Evolutionary conservation across 768 basidiomycete species (phyloP), one percentile per base, ranked within the genome.

Genomic region (Termitomyces sp.): DNA sequence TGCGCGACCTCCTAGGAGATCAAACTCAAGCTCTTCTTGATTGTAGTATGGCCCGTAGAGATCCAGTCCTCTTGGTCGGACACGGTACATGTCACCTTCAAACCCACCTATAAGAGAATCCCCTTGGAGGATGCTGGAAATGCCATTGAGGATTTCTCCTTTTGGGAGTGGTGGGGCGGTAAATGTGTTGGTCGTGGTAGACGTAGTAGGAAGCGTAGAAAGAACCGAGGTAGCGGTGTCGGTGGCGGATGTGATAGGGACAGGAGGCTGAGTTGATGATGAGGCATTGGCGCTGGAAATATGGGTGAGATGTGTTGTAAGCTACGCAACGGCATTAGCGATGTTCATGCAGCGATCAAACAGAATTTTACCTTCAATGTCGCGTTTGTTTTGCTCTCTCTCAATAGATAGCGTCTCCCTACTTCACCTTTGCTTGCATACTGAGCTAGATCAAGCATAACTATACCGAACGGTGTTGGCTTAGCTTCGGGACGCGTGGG

Each of bases 311-410:
- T 58, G 76, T 35, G 89, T 76, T 5, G 85, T 81, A 9, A 91
- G 73, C 82, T 88, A 14, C 7, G 34, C 17, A 25, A 21, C 34
- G 12, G 27, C 50, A 41, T 45, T 35, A 55, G 45, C 21, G 28
- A 52, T 34, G 21, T 48, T 25, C 3, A 39, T 30, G 58, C 28
- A 32, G 37, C n/a, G 48, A 49, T 25, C 34, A 37, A 25, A 1
- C 16, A 25, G 9, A 44, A 11, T 62, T 71, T 12, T 43, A 88
- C 86, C 76, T 87, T 87, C 47, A 92, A 74, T 6, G 84, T 87
- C 1, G 90, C 88, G 61, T 92, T 92, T 39, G 84, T 89, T 70
- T 88, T 89, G 62, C 86, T 89, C 62, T 88, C 80, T 47, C 81
- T 75, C 5, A 91, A 70, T 7, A 90, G 75, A 68, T 89, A 88